Evolutionary conservation across 1,284 basidiomycete genomes (phyloP), one percentile per base, ranked within the genome.

Genomic region (Melanopsichium pennsylvanicum): DNA sequence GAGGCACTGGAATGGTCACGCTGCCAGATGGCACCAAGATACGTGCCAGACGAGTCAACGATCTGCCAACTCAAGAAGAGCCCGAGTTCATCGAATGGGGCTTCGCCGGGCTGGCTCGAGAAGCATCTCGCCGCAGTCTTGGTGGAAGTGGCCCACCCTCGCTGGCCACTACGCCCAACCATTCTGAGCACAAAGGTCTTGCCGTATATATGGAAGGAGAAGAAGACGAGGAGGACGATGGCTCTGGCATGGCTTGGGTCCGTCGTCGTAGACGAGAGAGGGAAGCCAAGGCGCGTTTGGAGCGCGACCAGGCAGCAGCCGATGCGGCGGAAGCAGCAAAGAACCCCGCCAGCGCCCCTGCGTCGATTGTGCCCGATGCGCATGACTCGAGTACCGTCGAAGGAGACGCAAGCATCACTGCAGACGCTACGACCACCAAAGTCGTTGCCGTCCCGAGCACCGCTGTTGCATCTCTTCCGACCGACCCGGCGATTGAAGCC

Each of bases 1-100:
- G 78, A 11, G 78, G 78, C 10, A 80, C 78, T 0, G 78, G 78
- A 5, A 79, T 79, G 76, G 78, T 80, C 21, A 80, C 78, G 0
- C 66, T 80, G 0, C 75, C 75, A 3, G 77, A 80, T 29, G 78
- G 78, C 40, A 71, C 74, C 40, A 75, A 74, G 38, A 78, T 80
- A 43, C 60, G 55, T 18, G 78, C 78, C 16, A 54, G 77, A 4
- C 59, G 71, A 25, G 78, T 79, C 31, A 76, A 70, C 45, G 73
- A 80, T 32, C 57, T 45, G 16, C 66, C 61, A 4, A 58, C 35
- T 23, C 51, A 64, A 25, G 66, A 63, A 11, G 71, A 72, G 55
- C 55, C 71, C 27, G 68, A 76, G 25, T 60, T 55, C 15, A 60
- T 47, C 35, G 68, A 76, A 35, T 78, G 76, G 75, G 78, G 78